phyloP scores from a whole-genome alignment of 495 filamentous ascomycete species.

The Penicillium coffeae region DNA sequence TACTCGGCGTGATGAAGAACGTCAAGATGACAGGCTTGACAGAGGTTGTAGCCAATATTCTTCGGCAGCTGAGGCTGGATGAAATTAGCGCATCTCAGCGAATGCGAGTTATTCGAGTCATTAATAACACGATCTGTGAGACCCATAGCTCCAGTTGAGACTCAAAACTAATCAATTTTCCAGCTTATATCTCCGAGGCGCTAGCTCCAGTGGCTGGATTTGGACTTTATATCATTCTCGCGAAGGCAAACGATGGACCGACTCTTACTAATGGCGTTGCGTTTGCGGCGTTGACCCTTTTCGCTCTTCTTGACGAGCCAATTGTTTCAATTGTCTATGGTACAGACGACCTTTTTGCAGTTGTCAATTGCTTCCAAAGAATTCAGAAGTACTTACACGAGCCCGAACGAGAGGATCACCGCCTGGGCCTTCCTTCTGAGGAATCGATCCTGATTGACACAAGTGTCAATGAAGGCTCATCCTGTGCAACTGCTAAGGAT shows the following conservation, averaged over 20 bases:
- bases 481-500: slow-evolving; percentile 8
- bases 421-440: slow-evolving; percentile 1
- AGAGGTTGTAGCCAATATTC: slow-evolving; percentile 31
- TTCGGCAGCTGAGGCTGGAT: slow-evolving; percentile 16
- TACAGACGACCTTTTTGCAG: slow-evolving; percentile 17
- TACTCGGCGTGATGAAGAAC: slow-evolving; percentile 53
- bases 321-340: slow-evolving; percentile 15
- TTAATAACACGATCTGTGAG: slow-evolving; percentile 16
- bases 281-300: slow-evolving; percentile 24
- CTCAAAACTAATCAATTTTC: neutral
- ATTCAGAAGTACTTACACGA: slow-evolving; percentile 21
- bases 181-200: slow-evolving; percentile 17
- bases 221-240: slow-evolving; percentile 18
- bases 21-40: slow-evolving; percentile 58
- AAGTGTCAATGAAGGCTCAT: neutral
- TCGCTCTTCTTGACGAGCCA: slow-evolving; percentile 17
- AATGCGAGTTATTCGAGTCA: slow-evolving; percentile 10
- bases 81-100: slow-evolving; percentile 15
- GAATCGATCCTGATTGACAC: slow-evolving; percentile 8
- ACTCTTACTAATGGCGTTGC: slow-evolving; percentile 21
- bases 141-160: neutral
- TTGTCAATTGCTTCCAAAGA: slow-evolving; percentile 23
- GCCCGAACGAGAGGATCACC: slow-evolving; percentile 12
- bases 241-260: slow-evolving; percentile 8
- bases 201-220: slow-evolving; percentile 22